Conservation (phyloP, 176 grass and related monocot genomes). For the Chloris gayana region DNA sequence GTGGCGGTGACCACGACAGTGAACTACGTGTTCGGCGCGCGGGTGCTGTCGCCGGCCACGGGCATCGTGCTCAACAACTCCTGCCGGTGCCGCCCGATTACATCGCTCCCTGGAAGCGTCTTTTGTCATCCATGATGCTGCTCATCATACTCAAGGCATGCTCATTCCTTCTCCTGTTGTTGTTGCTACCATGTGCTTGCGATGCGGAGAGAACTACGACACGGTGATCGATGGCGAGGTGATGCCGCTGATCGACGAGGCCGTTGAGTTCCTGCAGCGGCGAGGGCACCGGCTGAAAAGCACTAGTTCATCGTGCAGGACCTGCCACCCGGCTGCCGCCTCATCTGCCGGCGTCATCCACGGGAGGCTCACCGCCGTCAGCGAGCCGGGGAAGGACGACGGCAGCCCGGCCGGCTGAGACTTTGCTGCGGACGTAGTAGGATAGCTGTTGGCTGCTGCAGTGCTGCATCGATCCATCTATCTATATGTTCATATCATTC, state of each 20-base stretch:
- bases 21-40: conserved; percentile 66
- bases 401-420: conserved; percentile 66
- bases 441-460: neutral
- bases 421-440: neutral
- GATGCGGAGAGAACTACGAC: conserved; percentile 55
- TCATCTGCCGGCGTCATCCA: conserved; percentile 31
- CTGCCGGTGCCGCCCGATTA: conserved; percentile 87
- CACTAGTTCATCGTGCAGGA: conserved; percentile 58
- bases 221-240: conserved; percentile 57
- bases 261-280: conserved; percentile 55
- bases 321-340: conserved; percentile 27
- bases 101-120: conserved; percentile 70
- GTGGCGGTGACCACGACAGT: conserved; percentile 84
- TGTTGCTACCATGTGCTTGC: neutral
- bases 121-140: conserved; percentile 85
- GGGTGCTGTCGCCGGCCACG: conserved; percentile 75
- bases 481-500: too few relatives aligned
- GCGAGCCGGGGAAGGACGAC: conserved; percentile 86
- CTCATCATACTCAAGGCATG: conserved; percentile 67
- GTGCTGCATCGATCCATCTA: neutral
- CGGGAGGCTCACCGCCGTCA: conserved; percentile 82
- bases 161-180: neutral
- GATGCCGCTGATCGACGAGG: conserved; percentile 46
- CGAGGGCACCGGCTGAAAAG: conserved; percentile 52
- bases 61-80: conserved; percentile 88